These are phyloP conservation scores for Ogataea pilisensis DNA, from an alignment of 805 yeast species.

Conservation along the genomic window DNA sequence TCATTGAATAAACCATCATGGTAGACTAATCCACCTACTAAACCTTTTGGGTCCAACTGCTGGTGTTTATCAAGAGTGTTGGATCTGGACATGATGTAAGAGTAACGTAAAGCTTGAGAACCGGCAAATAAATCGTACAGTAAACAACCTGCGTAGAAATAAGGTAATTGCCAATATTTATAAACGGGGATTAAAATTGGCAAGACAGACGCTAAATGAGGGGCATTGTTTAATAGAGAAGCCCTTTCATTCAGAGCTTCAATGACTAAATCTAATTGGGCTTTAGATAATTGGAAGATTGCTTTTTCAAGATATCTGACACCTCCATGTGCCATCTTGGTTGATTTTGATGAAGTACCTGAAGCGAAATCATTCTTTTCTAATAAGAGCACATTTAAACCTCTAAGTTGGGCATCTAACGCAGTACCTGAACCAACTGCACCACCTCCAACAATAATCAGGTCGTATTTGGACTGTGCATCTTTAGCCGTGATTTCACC, in stretches of 20 bases:
- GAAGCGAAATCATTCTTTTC: constrained; percentile 89
- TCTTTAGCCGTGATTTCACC: constrained; percentile 21
- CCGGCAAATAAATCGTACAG: constrained; percentile 94
- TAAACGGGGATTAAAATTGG: constrained; percentile 97
- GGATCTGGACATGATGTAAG: constrained; percentile 66
- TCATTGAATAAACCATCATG: constrained; percentile 96
- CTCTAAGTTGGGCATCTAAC: constrained; percentile 85
- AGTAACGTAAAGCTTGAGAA: constrained; percentile 71
- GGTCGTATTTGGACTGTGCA: constrained; percentile 58
- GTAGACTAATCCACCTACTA: constrained; percentile 89
- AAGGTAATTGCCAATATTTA: constrained; percentile 93
- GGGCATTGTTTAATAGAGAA: constrained; percentile 84
- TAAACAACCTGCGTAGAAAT: constrained; percentile 87
- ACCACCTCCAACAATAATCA: constrained; percentile 92
- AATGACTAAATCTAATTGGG: constrained; percentile 81
- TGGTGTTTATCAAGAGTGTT: constrained; percentile 76
- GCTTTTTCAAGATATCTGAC: constrained; percentile 95
- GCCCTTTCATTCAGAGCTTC: constrained; percentile 88
- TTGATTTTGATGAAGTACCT: constrained; percentile 90
- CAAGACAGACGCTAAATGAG: constrained; percentile 78
- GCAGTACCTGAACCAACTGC: constrained; percentile 95
- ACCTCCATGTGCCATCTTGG: constrained; percentile 98
- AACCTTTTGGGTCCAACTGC: constrained; percentile 69
- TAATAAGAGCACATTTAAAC: constrained; percentile 79
- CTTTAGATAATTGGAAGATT: constrained; percentile 84